Base-by-base conservation (phyloP, 345 rosid genomes). In the Pistacia atlantica region DNA sequence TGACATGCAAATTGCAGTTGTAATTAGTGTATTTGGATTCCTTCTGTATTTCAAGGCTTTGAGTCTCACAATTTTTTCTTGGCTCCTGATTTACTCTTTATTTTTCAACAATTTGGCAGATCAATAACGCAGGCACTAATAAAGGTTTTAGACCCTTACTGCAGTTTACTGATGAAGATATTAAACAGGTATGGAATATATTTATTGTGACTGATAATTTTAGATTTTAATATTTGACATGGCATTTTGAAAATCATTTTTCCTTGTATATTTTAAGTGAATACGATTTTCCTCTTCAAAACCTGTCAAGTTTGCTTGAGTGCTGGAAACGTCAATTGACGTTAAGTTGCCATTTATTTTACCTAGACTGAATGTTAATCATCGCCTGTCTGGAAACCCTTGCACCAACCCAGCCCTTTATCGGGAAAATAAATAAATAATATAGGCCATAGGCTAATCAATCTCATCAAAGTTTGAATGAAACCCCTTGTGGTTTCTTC, bases 81-180 rank as follows among this genome's bases (percentile, higher is more conserved):
- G 17, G 56, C 46, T 38, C 68, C 33, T 60, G 62, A 73, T n/a
- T 28, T 76, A 13, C 2, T 31, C 71, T 58, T 79, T 22, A 65
- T 28, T 14, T 75, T 68, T 75, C n/a, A 6, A 37, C 63, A 56
- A n/a, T 65, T 67, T 33, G 72, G 46, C 89, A 95, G 96, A 93
- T 95, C 82, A 95, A 95, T 77, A 95, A 92, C 73, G 97, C 97
- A 49, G 99, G 98, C 81, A 89, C 93, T 20, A 95, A 92, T 77
- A 95, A 95, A 86, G 99, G 99, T 13, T 95, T 95, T 64, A 90
- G 95, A 81, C 99, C 98, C 0, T 49, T 93, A 84, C 86, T 93
- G 56, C 92, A 95, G 82, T 95, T 95, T 79, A 85, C 87, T 3
- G 92, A 95, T 85, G 97, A 88, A 78, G 99, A 95, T 79, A 88